A percentile compares a stretch with the other conserved stretches of the same genome.
These are phyloP conservation scores for Helicosporidium sp. DNA, from an alignment of 139 green algal species.

Conservation along the genomic window DNA sequence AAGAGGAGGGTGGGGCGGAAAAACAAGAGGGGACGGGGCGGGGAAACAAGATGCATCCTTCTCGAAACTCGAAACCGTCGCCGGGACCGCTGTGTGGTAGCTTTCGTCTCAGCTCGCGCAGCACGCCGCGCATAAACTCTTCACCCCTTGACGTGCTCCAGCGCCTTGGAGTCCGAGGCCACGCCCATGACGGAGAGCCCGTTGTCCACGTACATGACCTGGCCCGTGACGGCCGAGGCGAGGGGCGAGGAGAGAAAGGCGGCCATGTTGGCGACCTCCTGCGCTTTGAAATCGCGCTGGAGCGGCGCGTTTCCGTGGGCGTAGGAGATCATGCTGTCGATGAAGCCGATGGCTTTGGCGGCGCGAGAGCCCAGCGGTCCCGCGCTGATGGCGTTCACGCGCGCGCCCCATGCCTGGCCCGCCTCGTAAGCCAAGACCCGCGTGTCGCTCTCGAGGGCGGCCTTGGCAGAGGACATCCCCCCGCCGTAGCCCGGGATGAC, in stretches of 20 bases:
- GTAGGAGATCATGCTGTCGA: slow-evolving; percentile 96
- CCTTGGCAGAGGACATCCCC: slow-evolving; percentile 93
- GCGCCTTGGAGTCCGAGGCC: slow-evolving; percentile 54
- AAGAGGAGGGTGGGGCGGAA: too few species aligned
- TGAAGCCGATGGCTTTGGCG: slow-evolving; percentile 97
- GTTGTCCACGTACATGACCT: slow-evolving; percentile 35
- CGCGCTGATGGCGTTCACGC: slow-evolving; percentile 68
- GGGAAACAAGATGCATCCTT: too few species aligned
- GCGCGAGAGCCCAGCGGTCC: slow-evolving; percentile 81
- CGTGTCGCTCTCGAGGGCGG: slow-evolving; percentile 86
- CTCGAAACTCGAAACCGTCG: too few species aligned
- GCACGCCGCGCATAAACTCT: background rate
- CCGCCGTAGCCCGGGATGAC: slow-evolving; percentile 94
- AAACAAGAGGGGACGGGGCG: too few species aligned
- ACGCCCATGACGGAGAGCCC: slow-evolving; percentile 86
- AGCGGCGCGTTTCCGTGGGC: slow-evolving; percentile 80
- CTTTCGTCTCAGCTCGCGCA: too few species aligned
- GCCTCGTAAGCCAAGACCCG: slow-evolving; percentile 92
- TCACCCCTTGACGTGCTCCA: slow-evolving; percentile 18
- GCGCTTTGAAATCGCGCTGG: slow-evolving; percentile 76
- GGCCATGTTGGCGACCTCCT: slow-evolving; percentile 57
- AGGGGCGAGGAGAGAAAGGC: slow-evolving; percentile 87
- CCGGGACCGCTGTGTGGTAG: too few species aligned
- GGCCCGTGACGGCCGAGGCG: slow-evolving; percentile 61
- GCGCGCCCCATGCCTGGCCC: slow-evolving; percentile 71